phyloP scores from a whole-genome alignment of 2,329 filamentous ascomycete species.

The Ilyonectria robusta region DNA sequence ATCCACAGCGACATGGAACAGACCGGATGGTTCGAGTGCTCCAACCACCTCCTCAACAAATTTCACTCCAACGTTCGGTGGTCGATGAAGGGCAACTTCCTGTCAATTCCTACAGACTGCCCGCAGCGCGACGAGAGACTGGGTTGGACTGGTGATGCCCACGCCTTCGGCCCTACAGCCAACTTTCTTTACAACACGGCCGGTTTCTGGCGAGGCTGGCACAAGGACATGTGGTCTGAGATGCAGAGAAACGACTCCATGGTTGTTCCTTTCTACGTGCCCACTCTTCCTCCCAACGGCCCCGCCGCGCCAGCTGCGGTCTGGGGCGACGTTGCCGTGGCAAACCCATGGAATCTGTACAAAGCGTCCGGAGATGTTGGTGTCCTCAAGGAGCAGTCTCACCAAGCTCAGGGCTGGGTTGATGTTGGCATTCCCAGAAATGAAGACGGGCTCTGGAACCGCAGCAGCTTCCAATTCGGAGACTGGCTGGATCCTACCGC shows the following conservation, averaged over 20 bases:
- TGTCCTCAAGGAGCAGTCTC: slow-evolving; percentile 15
- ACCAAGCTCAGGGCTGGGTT: slow-evolving; percentile 15
- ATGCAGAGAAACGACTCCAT: slow-evolving; percentile 27
- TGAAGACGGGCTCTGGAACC: slow-evolving; percentile 31
- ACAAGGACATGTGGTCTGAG: slow-evolving; percentile 35
- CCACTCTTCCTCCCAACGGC: background rate
- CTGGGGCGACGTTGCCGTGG: slow-evolving; percentile 36
- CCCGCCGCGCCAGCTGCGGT: slow-evolving; percentile 6
- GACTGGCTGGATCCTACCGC: slow-evolving; percentile 64
- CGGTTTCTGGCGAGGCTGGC: slow-evolving; percentile 57
- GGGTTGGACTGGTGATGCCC: slow-evolving; percentile 66
- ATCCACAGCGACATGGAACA: slow-evolving; percentile 67
- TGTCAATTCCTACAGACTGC: slow-evolving; percentile 70
- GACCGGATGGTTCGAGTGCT: slow-evolving; percentile 66
- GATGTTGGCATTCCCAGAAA: slow-evolving; percentile 17
- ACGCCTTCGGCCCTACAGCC: slow-evolving; percentile 64
- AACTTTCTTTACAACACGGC: slow-evolving; percentile 68
- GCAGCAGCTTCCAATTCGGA: slow-evolving; percentile 52
- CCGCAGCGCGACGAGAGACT: slow-evolving; percentile 68
- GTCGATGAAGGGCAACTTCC: slow-evolving; percentile 71
- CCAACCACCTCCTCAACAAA: slow-evolving; percentile 65
- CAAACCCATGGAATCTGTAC: slow-evolving; percentile 34
- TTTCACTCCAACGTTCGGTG: slow-evolving; percentile 69
- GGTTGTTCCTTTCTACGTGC: slow-evolving; percentile 25
- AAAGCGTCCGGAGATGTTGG: slow-evolving; percentile 18